Evolutionary conservation across 176 grass and related monocot genomes (phyloP).

Genomic region (Elymus sibiricus): DNA sequence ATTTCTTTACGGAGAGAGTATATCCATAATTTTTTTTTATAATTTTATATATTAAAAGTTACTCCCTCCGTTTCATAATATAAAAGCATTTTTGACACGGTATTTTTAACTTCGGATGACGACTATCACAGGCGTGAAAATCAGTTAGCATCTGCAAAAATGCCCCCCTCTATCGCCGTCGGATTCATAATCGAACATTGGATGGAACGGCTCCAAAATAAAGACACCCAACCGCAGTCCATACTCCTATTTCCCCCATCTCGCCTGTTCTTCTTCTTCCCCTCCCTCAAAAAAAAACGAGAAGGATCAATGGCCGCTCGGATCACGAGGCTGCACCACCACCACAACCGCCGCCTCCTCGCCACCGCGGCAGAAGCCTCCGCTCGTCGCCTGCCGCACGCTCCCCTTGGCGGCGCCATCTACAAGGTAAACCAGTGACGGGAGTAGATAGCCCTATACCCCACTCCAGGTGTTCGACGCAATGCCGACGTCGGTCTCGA

Average conservation of each 20-base stretch:
- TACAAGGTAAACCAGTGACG: constrained; percentile 25
- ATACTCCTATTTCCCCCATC: neutral
- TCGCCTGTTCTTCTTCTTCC: neutral
- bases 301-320: constrained; percentile 25
- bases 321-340: constrained; percentile 29
- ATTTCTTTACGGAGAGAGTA: no score
- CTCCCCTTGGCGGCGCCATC: neutral
- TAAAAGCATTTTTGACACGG: no score
- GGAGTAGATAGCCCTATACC: neutral
- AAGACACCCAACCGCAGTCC: neutral
- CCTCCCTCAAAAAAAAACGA: constrained; percentile 26
- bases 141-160: no score
- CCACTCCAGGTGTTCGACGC: constrained; percentile 30
- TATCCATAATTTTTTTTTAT: no score
- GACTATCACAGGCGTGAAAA: no score
- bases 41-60: no score
- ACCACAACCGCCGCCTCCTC: constrained; percentile 22
- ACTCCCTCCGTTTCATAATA: no score
- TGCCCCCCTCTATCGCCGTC: neutral
- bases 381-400: neutral
- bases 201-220: neutral
- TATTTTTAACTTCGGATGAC: no score
- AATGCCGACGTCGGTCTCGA: neutral
- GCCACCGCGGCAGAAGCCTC: constrained; percentile 23
- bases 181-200: neutral